Percentiles rank a stretch among this genome's conserved stretches.
Evolutionary conservation across 2,329 filamentous ascomycete species (phyloP).

Genomic region (Metarhizium guizhouense): DNA sequence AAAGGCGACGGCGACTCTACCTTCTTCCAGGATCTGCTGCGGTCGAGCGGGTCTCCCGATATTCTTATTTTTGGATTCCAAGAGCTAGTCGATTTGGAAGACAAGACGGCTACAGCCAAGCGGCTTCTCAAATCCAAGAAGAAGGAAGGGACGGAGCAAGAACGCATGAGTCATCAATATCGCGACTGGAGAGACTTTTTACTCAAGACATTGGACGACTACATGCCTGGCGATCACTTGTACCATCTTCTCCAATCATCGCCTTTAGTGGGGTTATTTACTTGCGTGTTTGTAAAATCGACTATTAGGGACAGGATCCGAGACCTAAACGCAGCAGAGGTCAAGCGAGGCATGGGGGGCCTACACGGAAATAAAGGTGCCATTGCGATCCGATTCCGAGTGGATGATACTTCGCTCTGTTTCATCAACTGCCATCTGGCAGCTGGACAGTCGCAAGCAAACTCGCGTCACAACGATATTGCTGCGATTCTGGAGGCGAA

Average conservation of each 20-base stretch:
- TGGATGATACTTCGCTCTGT: conserved; percentile 91
- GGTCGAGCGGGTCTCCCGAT: conserved; percentile 70
- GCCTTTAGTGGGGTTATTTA: conserved; percentile 85
- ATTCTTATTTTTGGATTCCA: conserved; percentile 96
- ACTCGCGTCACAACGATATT: conserved; percentile 85
- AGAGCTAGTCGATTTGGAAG: conserved; percentile 94
- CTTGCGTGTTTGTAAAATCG: conserved; percentile 87
- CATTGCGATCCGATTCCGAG: conserved; percentile 78
- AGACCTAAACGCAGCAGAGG: conserved; percentile 69
- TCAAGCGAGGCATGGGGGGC: conserved; percentile 94
- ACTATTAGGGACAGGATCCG: conserved; percentile 67
- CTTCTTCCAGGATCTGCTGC: conserved; percentile 75
- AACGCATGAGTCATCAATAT: conserved; percentile 96
- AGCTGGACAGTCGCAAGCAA: conserved; percentile 84
- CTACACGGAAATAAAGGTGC: conserved; percentile 95
- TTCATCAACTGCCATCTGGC: conserved; percentile 97
- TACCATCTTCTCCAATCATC: conserved; percentile 85
- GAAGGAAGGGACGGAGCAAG: conserved; percentile 68
- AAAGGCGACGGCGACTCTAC: conserved; percentile 62
- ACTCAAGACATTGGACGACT: conserved; percentile 71
- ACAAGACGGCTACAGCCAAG: conserved; percentile 96
- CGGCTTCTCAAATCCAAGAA: conserved; percentile 89
- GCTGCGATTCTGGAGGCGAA: conserved; percentile 77
- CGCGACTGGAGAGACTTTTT: conserved; percentile 93
- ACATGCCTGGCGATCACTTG: conserved; percentile 64